These are phyloP conservation scores for Ogataea nonfermentans DNA, from an alignment of 805 yeast genomes.

Conservation along the genomic window DNA sequence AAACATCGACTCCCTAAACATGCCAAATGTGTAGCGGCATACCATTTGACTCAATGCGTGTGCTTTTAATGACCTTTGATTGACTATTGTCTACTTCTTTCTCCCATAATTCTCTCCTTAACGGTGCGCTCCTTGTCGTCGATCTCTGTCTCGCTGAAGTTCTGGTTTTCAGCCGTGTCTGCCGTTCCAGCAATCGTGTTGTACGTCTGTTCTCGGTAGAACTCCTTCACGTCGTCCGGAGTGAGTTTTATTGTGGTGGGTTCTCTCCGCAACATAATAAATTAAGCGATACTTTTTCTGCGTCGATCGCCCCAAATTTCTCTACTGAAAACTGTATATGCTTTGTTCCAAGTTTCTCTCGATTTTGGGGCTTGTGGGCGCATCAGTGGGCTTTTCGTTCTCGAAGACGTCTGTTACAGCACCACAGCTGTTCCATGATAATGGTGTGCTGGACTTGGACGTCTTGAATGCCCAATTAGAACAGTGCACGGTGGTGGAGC, in stretches of 20 bases:
- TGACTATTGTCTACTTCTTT: neutral
- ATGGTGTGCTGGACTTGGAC: slow-evolving; percentile 45
- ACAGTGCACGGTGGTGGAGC: slow-evolving; percentile 40
- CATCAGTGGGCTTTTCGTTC: slow-evolving; percentile 1
- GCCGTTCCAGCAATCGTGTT: slow-evolving; percentile 19
- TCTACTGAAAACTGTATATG: slow-evolving; percentile 3
- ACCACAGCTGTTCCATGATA: slow-evolving; percentile 30
- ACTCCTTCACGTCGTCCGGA: slow-evolving; percentile 59
- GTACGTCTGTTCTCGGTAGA: slow-evolving; percentile 29
- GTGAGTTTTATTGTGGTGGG: slow-evolving; percentile 66
- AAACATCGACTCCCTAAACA: too few species aligned
- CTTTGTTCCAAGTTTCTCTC: slow-evolving; percentile 5
- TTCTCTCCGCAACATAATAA: slow-evolving; percentile 62
- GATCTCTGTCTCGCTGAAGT: slow-evolving; percentile 6
- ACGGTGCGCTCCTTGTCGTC: slow-evolving; percentile 9
- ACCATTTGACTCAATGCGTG: too few species aligned
- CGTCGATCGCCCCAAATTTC: too few species aligned
- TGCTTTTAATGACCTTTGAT: too few species aligned
- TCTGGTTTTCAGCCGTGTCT: slow-evolving; percentile 16
- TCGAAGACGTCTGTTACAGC: slow-evolving; percentile 1
- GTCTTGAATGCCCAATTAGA: slow-evolving; percentile 30
- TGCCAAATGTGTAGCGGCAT: too few species aligned
- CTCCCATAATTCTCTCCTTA: slow-evolving; percentile 24
- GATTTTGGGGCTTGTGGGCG: slow-evolving; percentile 2
- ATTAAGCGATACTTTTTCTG: slow-evolving; percentile 2